Evolutionary conservation across 352 stramenopile species (phyloP).

Genomic region (Globisporangium canariense): DNA sequence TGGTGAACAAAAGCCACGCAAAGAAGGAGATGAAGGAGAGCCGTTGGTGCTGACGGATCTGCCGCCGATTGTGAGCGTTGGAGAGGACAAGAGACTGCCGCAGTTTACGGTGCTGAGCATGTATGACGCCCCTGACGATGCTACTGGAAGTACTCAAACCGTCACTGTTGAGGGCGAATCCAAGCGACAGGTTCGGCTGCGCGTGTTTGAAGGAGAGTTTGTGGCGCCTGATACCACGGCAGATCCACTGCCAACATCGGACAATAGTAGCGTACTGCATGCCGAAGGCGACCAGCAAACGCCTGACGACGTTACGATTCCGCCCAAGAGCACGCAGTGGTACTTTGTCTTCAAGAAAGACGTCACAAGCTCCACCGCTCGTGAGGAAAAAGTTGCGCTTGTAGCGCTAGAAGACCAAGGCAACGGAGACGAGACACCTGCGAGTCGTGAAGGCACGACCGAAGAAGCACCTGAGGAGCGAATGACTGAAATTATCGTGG

Average conservation of each 20-base stretch:
- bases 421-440: neutral
- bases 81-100: slow-evolving; percentile 21
- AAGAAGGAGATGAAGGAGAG: neutral
- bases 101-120: slow-evolving; percentile 16
- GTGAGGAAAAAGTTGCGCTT: neutral
- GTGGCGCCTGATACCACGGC: neutral
- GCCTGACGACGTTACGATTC: neutral
- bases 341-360: slow-evolving; percentile 18
- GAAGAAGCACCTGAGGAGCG: slow-evolving; percentile 10
- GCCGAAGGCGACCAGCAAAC: neutral
- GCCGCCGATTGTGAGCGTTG: slow-evolving; percentile 12
- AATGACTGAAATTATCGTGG: slow-evolving; percentile 21
- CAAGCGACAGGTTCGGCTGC: slow-evolving; percentile 28
- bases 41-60: slow-evolving; percentile 10
- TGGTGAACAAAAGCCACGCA: slow-evolving; percentile 5
- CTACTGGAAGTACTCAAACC: neutral
- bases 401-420: neutral
- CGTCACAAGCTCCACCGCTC: neutral
- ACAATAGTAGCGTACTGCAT: neutral
- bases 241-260: neutral
- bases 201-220: slow-evolving; percentile 35
- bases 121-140: neutral
- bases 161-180: slow-evolving; percentile 32
- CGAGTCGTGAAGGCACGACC: neutral
- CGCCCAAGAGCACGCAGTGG: slow-evolving; percentile 17